Conservation (phyloP, 805 yeast species). For the Kluyveromyces starmeri region DNA sequence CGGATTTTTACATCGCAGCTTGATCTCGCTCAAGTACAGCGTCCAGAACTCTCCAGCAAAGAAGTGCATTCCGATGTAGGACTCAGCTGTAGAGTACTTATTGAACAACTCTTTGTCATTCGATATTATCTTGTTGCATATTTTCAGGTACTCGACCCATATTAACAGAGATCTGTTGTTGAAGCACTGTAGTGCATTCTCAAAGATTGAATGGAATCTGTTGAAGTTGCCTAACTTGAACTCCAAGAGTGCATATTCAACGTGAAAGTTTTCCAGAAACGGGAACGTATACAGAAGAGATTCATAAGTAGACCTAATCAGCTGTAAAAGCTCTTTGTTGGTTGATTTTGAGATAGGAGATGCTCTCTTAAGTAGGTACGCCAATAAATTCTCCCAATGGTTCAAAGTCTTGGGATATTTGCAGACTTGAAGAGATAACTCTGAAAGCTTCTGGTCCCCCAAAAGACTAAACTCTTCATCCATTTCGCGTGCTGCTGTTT, state of each 20-base stretch:
- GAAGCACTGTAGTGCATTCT: constrained; percentile 16
- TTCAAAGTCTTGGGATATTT: constrained; percentile 19
- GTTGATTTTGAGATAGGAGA: constrained; percentile 23
- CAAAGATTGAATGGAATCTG: constrained; percentile 20
- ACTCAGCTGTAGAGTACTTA: constrained; percentile 26
- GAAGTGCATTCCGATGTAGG: constrained; percentile 27
- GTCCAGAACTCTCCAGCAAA: constrained; percentile 30
- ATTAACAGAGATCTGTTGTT: constrained; percentile 25
- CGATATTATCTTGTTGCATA: constrained; percentile 22
- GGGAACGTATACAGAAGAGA: constrained; percentile 26
- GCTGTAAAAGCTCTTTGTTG: constrained; percentile 12
- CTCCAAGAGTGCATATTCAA: constrained; percentile 29
- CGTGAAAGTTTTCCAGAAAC: constrained; percentile 26
- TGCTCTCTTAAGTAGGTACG: constrained; percentile 16
- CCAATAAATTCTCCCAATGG: constrained; percentile 27
- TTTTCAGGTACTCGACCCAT: constrained; percentile 26
- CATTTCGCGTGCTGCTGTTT: no score
- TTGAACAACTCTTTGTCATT: constrained; percentile 19
- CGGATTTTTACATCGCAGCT: constrained; percentile 15
- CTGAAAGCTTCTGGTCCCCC: constrained; percentile 11
- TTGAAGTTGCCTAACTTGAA: constrained; percentile 25
- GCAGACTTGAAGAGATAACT: constrained; percentile 18
- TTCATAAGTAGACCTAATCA: constrained; percentile 21
- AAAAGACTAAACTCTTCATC: neutral
- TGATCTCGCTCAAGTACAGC: constrained; percentile 23